A percentile compares a stretch with the other conserved stretches of the same genome.
Conservation (phyloP, 768 basidiomycete genomes). For the Chalciporus sphaerocephalus region DNA sequence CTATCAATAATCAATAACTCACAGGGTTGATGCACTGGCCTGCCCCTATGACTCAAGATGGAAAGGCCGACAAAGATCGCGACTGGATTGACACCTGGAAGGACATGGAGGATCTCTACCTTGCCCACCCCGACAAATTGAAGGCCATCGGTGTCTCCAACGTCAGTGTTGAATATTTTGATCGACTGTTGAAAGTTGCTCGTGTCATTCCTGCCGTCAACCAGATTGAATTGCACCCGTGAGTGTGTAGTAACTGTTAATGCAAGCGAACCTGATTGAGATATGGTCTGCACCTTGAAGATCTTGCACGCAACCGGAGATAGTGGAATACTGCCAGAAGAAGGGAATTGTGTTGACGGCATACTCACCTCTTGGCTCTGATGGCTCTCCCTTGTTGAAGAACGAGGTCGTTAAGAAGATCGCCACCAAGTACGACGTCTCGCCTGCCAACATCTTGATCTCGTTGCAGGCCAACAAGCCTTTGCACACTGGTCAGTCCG, state of each 20-base stretch:
- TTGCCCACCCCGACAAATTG: slow-evolving; percentile 64
- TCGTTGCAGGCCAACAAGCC: slow-evolving; percentile 70
- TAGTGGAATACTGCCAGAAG: slow-evolving; percentile 54
- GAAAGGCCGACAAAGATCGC: slow-evolving; percentile 47
- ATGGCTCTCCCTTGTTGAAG: slow-evolving; percentile 59
- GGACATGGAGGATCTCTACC: slow-evolving; percentile 64
- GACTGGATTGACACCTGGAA: slow-evolving; percentile 80
- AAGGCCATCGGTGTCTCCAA: slow-evolving; percentile 82
- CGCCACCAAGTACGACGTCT: slow-evolving; percentile 55
- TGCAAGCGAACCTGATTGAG: not conserved
- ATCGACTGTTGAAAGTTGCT: slow-evolving; percentile 53
- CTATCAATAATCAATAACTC: not conserved
- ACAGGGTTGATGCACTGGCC: slow-evolving; percentile 83
- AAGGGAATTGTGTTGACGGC: slow-evolving; percentile 71
- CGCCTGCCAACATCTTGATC: slow-evolving; percentile 63
- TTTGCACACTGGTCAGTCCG: slow-evolving; percentile 43
- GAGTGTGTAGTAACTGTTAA: slow-evolving; percentile 20
- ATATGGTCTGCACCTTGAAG: slow-evolving; percentile 25
- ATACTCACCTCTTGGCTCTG: slow-evolving; percentile 76
- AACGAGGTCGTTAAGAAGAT: slow-evolving; percentile 59
- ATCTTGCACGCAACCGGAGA: slow-evolving; percentile 62
- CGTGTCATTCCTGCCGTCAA: slow-evolving; percentile 67
- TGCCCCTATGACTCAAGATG: slow-evolving; percentile 59
- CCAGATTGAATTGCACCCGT: slow-evolving; percentile 77
- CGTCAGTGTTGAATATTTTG: slow-evolving; percentile 60